Evolutionary conservation across 1,139 yeast species (phyloP).

Genomic region (Suhomyces bribrorum): DNA sequence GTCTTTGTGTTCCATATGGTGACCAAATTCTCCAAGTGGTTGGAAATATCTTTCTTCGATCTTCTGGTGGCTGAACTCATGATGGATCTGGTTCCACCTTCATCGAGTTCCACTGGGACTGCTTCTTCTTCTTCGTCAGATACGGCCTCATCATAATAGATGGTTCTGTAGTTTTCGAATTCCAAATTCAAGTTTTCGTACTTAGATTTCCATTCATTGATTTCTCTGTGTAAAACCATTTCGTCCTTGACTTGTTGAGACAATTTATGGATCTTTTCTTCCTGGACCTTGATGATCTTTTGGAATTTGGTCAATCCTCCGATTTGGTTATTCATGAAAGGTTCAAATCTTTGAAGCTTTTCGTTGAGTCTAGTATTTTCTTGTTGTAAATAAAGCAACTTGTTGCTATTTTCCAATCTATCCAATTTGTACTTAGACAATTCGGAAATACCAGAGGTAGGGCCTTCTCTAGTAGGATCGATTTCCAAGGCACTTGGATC

Average conservation of each 20-base stretch:
- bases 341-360: constrained; percentile 50
- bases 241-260: constrained; percentile 47
- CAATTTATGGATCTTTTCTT: constrained; percentile 44
- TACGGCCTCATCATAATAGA: constrained; percentile 38
- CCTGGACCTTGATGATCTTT: constrained; percentile 55
- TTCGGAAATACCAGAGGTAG: constrained; percentile 28
- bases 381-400: constrained; percentile 45
- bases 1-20: constrained; percentile 32
- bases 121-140: constrained; percentile 30
- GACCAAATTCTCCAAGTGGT: constrained; percentile 43
- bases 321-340: constrained; percentile 57
- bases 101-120: constrained; percentile 15
- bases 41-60: constrained; percentile 38
- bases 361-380: constrained; percentile 47
- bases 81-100: constrained; percentile 26
- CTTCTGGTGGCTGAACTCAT: constrained; percentile 27
- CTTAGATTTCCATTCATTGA: constrained; percentile 49
- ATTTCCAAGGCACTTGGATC: constrained; percentile 36
- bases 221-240: constrained; percentile 46
- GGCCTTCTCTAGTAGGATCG: constrained; percentile 12
- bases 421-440: constrained; percentile 43
- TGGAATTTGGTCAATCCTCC: constrained; percentile 56
- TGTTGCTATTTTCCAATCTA: constrained; percentile 48
- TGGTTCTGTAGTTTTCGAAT: constrained; percentile 40
- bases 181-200: constrained; percentile 49